These are phyloP conservation scores for Schoenoplectus triqueter DNA, from an alignment of 202 grass and related monocot genomes.

Conservation along the genomic window DNA sequence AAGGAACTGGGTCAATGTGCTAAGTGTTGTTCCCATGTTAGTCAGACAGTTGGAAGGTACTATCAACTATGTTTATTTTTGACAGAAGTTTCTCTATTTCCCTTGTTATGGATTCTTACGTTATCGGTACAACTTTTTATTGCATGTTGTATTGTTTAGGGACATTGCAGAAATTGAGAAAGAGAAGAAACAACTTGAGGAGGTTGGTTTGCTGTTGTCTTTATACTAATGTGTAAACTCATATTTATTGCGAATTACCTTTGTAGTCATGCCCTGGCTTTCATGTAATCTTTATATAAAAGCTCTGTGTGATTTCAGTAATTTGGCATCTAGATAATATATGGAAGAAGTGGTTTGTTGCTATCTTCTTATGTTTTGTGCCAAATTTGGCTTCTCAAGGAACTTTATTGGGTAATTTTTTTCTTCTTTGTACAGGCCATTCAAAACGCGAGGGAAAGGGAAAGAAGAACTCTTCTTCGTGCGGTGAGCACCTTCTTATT, in stretches of 20 bases:
- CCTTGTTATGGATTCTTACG: not conserved
- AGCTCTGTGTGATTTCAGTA: not conserved
- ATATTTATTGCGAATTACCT: not conserved
- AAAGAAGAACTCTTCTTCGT: constrained; percentile 80
- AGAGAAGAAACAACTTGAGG: constrained; percentile 55
- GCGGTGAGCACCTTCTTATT: constrained; percentile 55
- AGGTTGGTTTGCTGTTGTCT: constrained; percentile 35
- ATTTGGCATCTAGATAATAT: not conserved
- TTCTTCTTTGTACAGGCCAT: constrained; percentile 61
- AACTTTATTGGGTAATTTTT: constrained; percentile 36
- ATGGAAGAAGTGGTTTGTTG: not conserved
- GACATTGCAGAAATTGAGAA: constrained; percentile 61
- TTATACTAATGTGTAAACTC: not conserved
- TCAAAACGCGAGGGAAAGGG: constrained; percentile 82
- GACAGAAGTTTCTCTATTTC: not conserved
- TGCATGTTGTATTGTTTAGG: constrained; percentile 47
- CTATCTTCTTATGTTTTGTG: not conserved
- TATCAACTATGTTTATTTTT: constrained; percentile 5
- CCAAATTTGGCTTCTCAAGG: constrained; percentile 28
- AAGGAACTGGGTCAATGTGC: constrained; percentile 79
- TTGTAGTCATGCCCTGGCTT: not conserved
- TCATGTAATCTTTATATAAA: not conserved
- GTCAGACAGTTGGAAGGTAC: constrained; percentile 74
- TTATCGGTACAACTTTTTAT: not conserved
- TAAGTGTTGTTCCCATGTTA: constrained; percentile 65